Percentiles rank a stretch among this genome's conserved stretches.
phyloP scores from a whole-genome alignment of 2,329 filamentous ascomycete species.

The Gnomoniopsis smithogilvyi region DNA sequence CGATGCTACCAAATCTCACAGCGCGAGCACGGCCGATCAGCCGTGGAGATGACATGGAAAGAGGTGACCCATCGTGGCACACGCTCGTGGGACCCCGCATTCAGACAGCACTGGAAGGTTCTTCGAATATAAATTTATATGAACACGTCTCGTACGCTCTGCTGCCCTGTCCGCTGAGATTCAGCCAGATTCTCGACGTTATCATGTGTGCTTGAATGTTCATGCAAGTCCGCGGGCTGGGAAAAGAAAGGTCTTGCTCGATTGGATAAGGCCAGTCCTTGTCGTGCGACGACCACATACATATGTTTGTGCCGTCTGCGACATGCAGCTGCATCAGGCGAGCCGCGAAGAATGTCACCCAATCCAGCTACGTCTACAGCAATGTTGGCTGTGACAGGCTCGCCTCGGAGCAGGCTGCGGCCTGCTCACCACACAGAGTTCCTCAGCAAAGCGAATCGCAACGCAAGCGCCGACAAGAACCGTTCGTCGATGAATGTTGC shows the following conservation, averaged over 20 bases:
- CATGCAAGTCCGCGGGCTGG: too few relatives aligned
- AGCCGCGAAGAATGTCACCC: constrained; percentile 17
- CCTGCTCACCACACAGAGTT: not conserved
- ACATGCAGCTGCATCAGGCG: not conserved
- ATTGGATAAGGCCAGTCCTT: not conserved
- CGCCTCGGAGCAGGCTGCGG: constrained; percentile 9
- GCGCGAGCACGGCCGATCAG: not conserved
- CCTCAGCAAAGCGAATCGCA: constrained; percentile 25
- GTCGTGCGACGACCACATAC: not conserved
- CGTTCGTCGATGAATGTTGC: too few relatives aligned
- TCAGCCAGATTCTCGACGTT: too few relatives aligned
- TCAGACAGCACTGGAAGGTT: not conserved
- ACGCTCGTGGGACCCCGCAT: not conserved
- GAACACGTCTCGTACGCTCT: too few relatives aligned
- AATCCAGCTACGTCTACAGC: constrained; percentile 27
- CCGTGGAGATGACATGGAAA: not conserved
- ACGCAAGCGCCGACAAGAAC: constrained; percentile 5
- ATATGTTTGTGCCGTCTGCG: too few relatives aligned
- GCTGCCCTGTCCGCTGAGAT: too few relatives aligned
- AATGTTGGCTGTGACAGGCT: constrained; percentile 30
- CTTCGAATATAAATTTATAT: not conserved
- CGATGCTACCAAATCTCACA: not conserved
- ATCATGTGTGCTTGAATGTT: too few relatives aligned
- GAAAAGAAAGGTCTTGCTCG: not conserved
- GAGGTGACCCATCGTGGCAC: not conserved